These are phyloP conservation scores for Begonia loranthoides DNA, from an alignment of 306 rosid species.

Conservation along the genomic window DNA sequence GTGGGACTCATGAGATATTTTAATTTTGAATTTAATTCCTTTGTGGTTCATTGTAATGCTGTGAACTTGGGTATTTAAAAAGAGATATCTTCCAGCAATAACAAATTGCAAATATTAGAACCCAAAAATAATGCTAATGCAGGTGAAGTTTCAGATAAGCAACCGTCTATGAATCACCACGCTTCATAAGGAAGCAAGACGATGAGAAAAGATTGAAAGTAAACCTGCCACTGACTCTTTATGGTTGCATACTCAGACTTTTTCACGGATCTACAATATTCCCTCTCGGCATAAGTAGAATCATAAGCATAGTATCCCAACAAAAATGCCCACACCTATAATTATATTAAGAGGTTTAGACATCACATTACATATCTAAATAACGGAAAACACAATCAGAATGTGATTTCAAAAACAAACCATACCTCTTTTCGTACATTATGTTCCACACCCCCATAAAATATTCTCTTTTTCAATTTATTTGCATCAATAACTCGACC, in stretches of 20 bases:
- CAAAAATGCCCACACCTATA: constrained; percentile 80
- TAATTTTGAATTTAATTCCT: no score
- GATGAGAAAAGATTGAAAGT: not conserved
- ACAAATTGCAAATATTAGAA: no score
- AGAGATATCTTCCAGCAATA: no score
- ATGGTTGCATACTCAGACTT: constrained; percentile 68
- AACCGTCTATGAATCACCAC: not conserved
- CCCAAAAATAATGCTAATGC: no score
- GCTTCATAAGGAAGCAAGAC: constrained; percentile 5
- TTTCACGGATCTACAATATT: constrained; percentile 47
- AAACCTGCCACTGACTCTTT: constrained; percentile 98
- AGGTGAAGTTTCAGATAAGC: no score
- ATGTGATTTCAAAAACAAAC: constrained; percentile 8
- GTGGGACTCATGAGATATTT: no score
- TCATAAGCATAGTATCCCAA: constrained; percentile 71
- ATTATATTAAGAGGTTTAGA: constrained; percentile 13
- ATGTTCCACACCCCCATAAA: constrained; percentile 95
- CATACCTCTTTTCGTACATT: constrained; percentile 66
- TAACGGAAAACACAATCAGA: constrained; percentile 10
- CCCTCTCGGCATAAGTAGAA: constrained; percentile 96
- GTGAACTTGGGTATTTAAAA: no score
- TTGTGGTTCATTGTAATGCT: no score
- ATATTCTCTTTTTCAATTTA: constrained; percentile 76
- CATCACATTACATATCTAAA: constrained; percentile 16
- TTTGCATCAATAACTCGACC: constrained; percentile 64